Conservation (phyloP, 495 filamentous ascomycete species). For the Penicillium antarcticum region DNA sequence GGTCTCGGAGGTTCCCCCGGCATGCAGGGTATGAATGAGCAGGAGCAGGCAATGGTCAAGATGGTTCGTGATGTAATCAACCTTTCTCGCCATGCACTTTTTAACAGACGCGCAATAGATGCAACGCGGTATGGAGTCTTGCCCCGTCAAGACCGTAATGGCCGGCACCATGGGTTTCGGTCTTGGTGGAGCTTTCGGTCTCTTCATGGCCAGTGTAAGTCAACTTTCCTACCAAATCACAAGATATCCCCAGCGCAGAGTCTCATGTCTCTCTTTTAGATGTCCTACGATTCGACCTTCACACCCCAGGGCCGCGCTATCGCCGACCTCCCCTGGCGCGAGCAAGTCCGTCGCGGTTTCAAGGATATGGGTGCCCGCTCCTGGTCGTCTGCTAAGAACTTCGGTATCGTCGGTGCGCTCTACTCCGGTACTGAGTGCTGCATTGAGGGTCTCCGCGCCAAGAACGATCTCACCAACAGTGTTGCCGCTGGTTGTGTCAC, state of each 20-base stretch:
- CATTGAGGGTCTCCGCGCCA: conserved; percentile 85
- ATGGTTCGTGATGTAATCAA: conserved; percentile 34
- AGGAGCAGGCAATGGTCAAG: conserved; percentile 53
- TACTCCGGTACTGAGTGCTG: conserved; percentile 93
- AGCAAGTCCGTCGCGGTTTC: conserved; percentile 82
- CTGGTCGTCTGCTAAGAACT: conserved; percentile 87
- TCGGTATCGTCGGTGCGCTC: conserved; percentile 84
- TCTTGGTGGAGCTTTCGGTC: conserved; percentile 85
- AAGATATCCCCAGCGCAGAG: neutral
- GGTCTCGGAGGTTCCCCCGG: conserved; percentile 24
- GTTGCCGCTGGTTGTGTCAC: conserved; percentile 87
- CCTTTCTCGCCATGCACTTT: conserved; percentile 30
- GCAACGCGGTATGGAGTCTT: conserved; percentile 82
- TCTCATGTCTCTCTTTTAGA: conserved; percentile 45
- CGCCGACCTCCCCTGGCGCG: conserved; percentile 67
- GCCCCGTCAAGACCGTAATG: conserved; percentile 77
- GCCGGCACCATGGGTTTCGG: conserved; percentile 85
- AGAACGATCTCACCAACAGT: conserved; percentile 90
- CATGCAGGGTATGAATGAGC: conserved; percentile 46
- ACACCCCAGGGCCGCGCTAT: conserved; percentile 61
- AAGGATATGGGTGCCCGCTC: conserved; percentile 89
- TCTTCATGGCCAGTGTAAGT: conserved; percentile 91
- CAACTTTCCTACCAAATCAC: neutral
- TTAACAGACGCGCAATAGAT: conserved; percentile 49
- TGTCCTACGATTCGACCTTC: conserved; percentile 86